Percentiles rank a stretch among this genome's conserved stretches.
Evolutionary conservation across 495 filamentous ascomycete species (phyloP).

Genomic region (Neohortaea acidophila): DNA sequence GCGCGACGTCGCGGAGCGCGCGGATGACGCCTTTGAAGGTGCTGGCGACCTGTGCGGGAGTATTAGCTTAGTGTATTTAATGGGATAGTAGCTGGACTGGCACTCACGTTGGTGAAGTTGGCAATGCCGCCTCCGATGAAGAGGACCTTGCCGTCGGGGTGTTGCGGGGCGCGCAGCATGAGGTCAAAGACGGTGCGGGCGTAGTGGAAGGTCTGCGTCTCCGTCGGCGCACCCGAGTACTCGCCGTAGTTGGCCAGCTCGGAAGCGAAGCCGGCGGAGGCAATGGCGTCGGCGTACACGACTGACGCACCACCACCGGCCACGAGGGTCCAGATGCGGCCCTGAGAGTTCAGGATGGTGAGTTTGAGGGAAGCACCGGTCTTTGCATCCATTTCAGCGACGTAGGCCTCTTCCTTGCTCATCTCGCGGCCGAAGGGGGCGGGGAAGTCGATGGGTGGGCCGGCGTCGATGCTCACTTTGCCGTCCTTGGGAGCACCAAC

Average conservation of each 20-base stretch:
- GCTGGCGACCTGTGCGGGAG: constrained; percentile 52
- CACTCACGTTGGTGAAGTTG: constrained; percentile 84
- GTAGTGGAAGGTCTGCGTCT: constrained; percentile 98
- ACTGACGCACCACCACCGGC: constrained; percentile 99
- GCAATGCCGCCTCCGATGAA: constrained; percentile 99
- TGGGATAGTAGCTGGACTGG: background rate
- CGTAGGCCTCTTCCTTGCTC: constrained; percentile 96
- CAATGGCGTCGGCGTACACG: constrained; percentile 97
- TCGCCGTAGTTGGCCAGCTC: constrained; percentile 99
- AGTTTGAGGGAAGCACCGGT: constrained; percentile 97
- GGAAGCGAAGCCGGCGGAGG: constrained; percentile 82
- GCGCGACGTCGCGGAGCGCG: constrained; percentile 81
- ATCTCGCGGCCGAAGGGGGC: constrained; percentile 97
- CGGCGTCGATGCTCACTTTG: constrained; percentile 88
- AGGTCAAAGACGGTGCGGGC: constrained; percentile 91
- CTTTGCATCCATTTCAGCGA: constrained; percentile 96
- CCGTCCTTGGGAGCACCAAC: constrained; percentile 41
- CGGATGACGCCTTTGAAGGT: constrained; percentile 99
- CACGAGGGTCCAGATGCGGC: constrained; percentile 94
- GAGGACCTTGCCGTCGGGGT: constrained; percentile 87
- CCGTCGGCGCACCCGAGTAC: constrained; percentile 95
- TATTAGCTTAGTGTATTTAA: constrained; percentile 44
- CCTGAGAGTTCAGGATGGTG: constrained; percentile 79
- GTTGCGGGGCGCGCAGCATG: constrained; percentile 81
- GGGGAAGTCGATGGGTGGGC: constrained; percentile 96